Conservation (phyloP, 495 filamentous ascomycete genomes). For the Geoglossum glabrum region DNA sequence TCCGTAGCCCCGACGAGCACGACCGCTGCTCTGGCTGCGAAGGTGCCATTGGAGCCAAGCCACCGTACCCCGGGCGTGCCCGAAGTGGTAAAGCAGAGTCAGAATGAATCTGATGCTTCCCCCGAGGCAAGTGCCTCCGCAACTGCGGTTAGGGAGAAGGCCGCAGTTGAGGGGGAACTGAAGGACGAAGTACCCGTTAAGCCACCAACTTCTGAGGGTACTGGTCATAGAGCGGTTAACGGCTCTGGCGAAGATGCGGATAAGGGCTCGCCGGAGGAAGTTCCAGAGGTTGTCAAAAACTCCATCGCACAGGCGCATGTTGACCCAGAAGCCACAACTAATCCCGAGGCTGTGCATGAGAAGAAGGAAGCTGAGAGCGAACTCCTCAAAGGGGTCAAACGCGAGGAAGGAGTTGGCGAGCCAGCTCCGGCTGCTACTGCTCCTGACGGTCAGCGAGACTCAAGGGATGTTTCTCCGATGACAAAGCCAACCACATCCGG, state of each 20-base stretch:
- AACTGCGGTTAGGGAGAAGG: slow-evolving; percentile 8
- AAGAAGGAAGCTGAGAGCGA: slow-evolving; percentile 60
- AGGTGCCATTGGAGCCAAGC: slow-evolving; percentile 19
- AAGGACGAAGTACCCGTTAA: no score
- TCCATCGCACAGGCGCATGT: slow-evolving; percentile 42
- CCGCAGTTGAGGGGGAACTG: slow-evolving; percentile 25
- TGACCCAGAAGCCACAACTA: slow-evolving; percentile 50
- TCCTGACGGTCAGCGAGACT: not conserved
- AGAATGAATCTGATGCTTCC: slow-evolving; percentile 1
- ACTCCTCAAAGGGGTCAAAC: slow-evolving; percentile 33
- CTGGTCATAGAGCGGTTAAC: no score
- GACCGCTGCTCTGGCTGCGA: slow-evolving; percentile 11
- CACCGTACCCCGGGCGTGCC: slow-evolving; percentile 7
- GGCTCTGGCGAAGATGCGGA: no score
- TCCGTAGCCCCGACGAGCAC: slow-evolving; percentile 24
- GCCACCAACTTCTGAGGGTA: no score
- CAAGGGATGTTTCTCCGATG: slow-evolving; percentile 1
- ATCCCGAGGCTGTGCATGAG: slow-evolving; percentile 45
- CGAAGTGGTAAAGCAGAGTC: slow-evolving; percentile 4
- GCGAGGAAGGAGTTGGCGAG: slow-evolving; percentile 27
- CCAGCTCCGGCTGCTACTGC: slow-evolving; percentile 23
- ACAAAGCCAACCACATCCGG: slow-evolving; percentile 2
- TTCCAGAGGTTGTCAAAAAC: slow-evolving; percentile 54
- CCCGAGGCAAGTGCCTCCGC: slow-evolving; percentile 5
- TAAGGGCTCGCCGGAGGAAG: slow-evolving; percentile 23